Base-by-base conservation (phyloP, 192 early-diverging fungal genomes). In the Umbelopsis sp. region DNA sequence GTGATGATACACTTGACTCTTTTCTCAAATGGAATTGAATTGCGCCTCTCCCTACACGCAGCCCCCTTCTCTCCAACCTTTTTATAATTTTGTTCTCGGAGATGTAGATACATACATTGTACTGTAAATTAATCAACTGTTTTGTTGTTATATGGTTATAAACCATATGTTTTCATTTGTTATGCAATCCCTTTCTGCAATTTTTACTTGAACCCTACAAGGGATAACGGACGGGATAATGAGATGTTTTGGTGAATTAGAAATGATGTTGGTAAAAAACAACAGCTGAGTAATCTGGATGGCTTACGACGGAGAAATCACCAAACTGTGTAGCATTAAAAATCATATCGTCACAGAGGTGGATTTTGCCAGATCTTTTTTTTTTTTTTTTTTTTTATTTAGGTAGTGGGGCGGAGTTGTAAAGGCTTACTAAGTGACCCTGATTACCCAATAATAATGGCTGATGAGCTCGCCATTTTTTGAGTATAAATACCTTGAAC, bases 11-110 rank as follows among this genome's bases (percentile, higher is more conserved):
- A 20, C 31, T 62, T 34, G 56, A 62, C 17, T 62, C 56, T 3
- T 62, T 62, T 62, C 56, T 62, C 29, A 62, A 62, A 62, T 62
- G 56, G 56, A 62, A 62, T 20, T 62, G 56, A 62, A 12, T 32
- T 29, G 8, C 26, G 20, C 17, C 16, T 32, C 12, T n/a, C 8
- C 53, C 3, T 31, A 34, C 14, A 6, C 31, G 26, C 31, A 16
- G 17, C 31, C 31, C 26, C 56, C 29, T 54, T 62, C 56, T 62
- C 56, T 34, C 31, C 17, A 62, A 5, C 14, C n/a, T 25, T 21
- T 10, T 59, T 16, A 12, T 25, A 54, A 25, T 12, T 12, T 29
- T 20, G 26, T 11, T 62, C 31, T 34, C 31, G 20, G 29, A 62
- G 56, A 36, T 62, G 56, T 62, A 62, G 56, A 62, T 62, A 62